Percentiles rank a stretch among this genome's conserved stretches.
These are phyloP conservation scores for Monascus purpureus DNA, from an alignment of 495 filamentous ascomycete species.

Conservation along the genomic window DNA sequence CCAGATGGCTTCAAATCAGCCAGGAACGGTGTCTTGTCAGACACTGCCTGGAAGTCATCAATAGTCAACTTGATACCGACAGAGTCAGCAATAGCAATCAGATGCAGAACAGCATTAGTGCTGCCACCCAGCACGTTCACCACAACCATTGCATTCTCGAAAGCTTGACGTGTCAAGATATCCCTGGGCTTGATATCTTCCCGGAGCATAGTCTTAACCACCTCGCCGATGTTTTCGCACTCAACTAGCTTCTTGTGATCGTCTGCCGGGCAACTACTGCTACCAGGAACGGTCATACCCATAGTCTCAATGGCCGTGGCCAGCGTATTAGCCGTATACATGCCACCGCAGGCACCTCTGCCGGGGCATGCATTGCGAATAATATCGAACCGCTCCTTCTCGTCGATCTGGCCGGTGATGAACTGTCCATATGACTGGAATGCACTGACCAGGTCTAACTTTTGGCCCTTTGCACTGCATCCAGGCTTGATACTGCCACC, in stretches of 20 bases:
- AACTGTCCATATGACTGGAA: conserved; percentile 98
- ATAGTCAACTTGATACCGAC: conserved; percentile 90
- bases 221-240: conserved; percentile 69
- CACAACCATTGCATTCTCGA: conserved; percentile 94
- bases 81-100: conserved; percentile 90
- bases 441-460: conserved; percentile 89
- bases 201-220: conserved; percentile 71
- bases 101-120: conserved; percentile 92
- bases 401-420: conserved; percentile 76
- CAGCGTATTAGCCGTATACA: conserved; percentile 99
- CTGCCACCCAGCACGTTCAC: conserved; percentile 91
- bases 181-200: conserved; percentile 83
- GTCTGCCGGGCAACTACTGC: conserved; percentile 82
- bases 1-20: conserved; percentile 95
- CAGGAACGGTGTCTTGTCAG: conserved; percentile 81
- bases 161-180: conserved; percentile 80
- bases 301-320: conserved; percentile 91
- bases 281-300: conserved; percentile 90
- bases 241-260: conserved; percentile 74
- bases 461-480: conserved; percentile 54
- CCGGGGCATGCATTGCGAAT: conserved; percentile 92
- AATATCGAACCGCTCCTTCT: conserved; percentile 85
- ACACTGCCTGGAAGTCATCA: conserved; percentile 94
- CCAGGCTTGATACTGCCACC: conserved; percentile 90
- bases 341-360: conserved; percentile 87